phyloP scores from a whole-genome alignment of 257 asterid species.

The Forsythia suspensa region DNA sequence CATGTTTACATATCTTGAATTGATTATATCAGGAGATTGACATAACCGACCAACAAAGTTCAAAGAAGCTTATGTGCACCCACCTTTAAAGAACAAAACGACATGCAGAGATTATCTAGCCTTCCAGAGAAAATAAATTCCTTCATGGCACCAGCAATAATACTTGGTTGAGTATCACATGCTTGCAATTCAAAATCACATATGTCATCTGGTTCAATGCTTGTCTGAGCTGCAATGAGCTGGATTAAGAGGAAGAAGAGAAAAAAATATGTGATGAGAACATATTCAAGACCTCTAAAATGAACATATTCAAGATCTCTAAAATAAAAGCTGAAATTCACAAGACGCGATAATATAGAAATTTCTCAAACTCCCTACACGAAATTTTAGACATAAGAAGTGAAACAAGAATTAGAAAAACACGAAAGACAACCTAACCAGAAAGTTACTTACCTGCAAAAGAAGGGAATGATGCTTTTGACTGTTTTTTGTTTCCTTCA shows the following conservation, averaged over 20 bases:
- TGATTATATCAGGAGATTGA: not conserved
- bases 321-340: not conserved
- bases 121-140: slow-evolving; percentile 95
- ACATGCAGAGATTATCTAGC: slow-evolving; percentile 94
- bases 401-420: not conserved
- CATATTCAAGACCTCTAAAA: not conserved
- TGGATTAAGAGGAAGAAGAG: slow-evolving; percentile 30
- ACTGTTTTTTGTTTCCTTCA: slow-evolving; percentile 28
- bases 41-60: not conserved
- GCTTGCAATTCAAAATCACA: slow-evolving; percentile 97
- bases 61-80: not conserved
- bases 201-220: slow-evolving; percentile 81
- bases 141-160: slow-evolving; percentile 82
- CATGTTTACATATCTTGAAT: not conserved
- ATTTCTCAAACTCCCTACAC: slow-evolving; percentile 2
- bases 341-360: not conserved
- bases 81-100: slow-evolving; percentile 94
- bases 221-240: slow-evolving; percentile 74
- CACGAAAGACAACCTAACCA: slow-evolving; percentile 1
- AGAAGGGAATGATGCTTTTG: slow-evolving; percentile 81
- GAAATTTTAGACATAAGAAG: not conserved
- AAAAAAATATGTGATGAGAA: slow-evolving; percentile 2
- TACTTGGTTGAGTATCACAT: slow-evolving; percentile 91
- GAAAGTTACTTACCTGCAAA: slow-evolving; percentile 55
- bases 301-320: slow-evolving; percentile 8